Evolutionary conservation across 192 early-diverging fungal species (phyloP), one percentile per base, ranked within the genome.

Genomic region (Backusella parvicylindrica): DNA sequence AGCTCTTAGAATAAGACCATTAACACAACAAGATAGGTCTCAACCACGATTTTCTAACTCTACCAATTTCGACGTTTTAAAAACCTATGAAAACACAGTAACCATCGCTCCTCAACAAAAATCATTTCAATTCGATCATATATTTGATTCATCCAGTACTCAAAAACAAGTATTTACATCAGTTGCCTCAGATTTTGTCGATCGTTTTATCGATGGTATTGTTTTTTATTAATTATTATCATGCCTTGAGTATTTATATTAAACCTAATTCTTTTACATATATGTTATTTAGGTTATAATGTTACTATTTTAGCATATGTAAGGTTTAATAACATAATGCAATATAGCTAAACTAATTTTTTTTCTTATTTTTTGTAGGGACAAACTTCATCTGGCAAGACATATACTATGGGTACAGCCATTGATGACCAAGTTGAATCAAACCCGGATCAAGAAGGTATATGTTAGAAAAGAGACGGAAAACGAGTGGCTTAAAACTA

Each of bases 311-410:
- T 99, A 64, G 97, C 97, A 38, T 93, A 93, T 84, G 93, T 82
- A 67, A 81, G 79, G 40, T 37, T n/a, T 68, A n/a, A 37, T 35
- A 40, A 6, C 28, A 36, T 50, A 65, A 43, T 30, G 33, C 6
- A 13, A 23, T 21, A 18, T 49, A 50, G 68, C 6, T 41, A 36
- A 23, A 49, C 9, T 63, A 68, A 35, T 31, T 26, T 43, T 31
- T 43, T 6, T 18, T 28, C 15, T 43, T 47, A 21, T 37, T 26
- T 65, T 70, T 18, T 49, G 63, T 50, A 82, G 81, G 81, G 95
- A 11, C 94, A 98, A 85, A 97, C 96, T 6, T 96, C 94, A 11
- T 92, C 91, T 26, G 97, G 97, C 50, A 99, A 99, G 82, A 98
- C 97, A 21, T 92, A 91, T 78, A 98, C 95, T 15, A 99, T 99